Evolutionary conservation across 1,284 basidiomycete genomes (phyloP).

Genomic region (Fomes fomentarius): DNA sequence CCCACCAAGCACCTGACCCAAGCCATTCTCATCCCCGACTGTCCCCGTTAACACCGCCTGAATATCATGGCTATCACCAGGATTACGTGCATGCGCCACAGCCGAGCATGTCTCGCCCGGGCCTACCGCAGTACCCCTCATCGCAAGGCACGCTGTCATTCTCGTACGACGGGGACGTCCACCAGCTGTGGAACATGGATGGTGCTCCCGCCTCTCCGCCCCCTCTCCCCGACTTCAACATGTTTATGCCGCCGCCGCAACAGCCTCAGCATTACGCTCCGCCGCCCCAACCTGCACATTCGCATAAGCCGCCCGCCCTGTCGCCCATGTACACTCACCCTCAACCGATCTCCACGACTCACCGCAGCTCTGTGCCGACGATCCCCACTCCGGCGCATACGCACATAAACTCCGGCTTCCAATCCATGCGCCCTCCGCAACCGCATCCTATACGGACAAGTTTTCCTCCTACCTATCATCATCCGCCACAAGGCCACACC

Average conservation of each 20-base stretch:
- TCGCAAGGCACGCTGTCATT: conserved; percentile 8
- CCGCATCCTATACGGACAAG: conserved; percentile 7
- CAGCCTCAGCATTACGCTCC: conserved; percentile 11
- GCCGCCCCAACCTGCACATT: not conserved
- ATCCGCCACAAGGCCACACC: conserved; percentile 5
- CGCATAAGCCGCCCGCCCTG: conserved; percentile 7
- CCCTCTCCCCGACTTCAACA: conserved; percentile 18
- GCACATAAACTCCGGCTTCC: not conserved
- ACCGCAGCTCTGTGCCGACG: not conserved
- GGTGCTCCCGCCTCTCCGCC: conserved; percentile 24
- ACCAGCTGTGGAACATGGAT: conserved; percentile 25
- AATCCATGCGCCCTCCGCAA: conserved; percentile 10
- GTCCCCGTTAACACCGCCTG: conserved; percentile 12
- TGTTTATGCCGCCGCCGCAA: conserved; percentile 15
- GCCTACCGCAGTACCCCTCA: not conserved
- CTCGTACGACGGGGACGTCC: conserved; percentile 14
- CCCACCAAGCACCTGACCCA: not conserved
- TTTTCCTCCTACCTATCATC: not conserved
- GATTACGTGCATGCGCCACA: conserved; percentile 6
- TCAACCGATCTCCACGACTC: not conserved
- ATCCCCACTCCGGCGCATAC: not conserved
- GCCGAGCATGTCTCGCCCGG: conserved; percentile 4
- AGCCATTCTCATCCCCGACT: conserved; percentile 6
- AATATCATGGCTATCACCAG: conserved; percentile 9
- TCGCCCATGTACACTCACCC: conserved; percentile 8